Percentiles rank a stretch among this genome's conserved stretches.
phyloP scores from a whole-genome alignment of 805 yeast species.

The Kodamaea fukazawae region DNA sequence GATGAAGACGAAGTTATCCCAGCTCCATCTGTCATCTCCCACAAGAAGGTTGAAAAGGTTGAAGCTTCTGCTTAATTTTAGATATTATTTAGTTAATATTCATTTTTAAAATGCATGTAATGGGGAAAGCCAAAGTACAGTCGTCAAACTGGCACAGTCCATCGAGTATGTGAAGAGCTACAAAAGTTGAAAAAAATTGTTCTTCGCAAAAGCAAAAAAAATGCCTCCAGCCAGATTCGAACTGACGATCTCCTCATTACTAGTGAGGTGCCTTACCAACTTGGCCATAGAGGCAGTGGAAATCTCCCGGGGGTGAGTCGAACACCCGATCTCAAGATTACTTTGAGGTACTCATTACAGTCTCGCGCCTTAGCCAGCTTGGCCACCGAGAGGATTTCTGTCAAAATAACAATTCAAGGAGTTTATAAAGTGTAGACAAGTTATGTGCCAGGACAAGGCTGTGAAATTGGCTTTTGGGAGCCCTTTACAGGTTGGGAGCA shows the following conservation, averaged over 20 bases:
- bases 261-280: conserved; percentile 37
- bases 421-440: too few relatives aligned
- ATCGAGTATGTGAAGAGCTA: too few relatives aligned
- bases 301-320: conserved; percentile 51
- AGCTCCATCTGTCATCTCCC: conserved; percentile 80
- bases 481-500: too few relatives aligned
- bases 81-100: conserved; percentile 7
- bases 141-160: too few relatives aligned
- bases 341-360: conserved; percentile 40
- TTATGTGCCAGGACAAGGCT: too few relatives aligned
- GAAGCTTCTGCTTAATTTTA: conserved; percentile 30
- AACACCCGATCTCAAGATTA: conserved; percentile 50
- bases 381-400: conserved; percentile 40
- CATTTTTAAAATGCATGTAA: conserved; percentile 3
- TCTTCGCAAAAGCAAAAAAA: conserved; percentile 11
- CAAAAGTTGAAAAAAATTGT: too few relatives aligned
- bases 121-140: neutral
- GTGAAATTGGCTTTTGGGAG: too few relatives aligned
- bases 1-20: conserved; percentile 76
- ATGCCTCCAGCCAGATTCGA: conserved; percentile 30
- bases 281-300: conserved; percentile 26
- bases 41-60: conserved; percentile 41
- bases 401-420: too few relatives aligned
- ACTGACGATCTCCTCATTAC: conserved; percentile 38
- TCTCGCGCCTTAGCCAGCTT: conserved; percentile 52